phyloP scores from a whole-genome alignment of 1,284 basidiomycete genomes.

The Prillingera fragicola region DNA sequence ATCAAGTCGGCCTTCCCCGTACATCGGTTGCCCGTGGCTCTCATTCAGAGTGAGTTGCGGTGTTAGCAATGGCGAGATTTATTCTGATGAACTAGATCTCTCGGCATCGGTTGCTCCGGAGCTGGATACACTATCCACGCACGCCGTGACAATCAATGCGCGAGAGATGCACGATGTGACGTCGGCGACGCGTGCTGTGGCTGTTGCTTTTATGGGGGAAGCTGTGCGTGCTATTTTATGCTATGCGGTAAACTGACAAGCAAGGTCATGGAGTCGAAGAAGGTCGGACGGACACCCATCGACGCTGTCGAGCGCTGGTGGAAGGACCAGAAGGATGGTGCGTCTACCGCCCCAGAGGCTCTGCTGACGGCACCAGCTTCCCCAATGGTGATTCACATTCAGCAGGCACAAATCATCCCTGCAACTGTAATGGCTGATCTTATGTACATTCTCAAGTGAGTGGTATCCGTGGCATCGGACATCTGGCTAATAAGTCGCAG shows the following conservation, averaged over 20 bases:
- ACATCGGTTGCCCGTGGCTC: constrained; percentile 28
- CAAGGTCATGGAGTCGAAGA: constrained; percentile 23
- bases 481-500: constrained; percentile 11
- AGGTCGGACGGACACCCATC: constrained; percentile 29
- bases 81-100: constrained; percentile 14
- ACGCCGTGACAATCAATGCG: constrained; percentile 16
- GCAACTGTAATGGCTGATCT: constrained; percentile 28
- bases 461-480: background rate
- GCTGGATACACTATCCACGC: constrained; percentile 2
- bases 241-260: constrained; percentile 8
- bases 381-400: constrained; percentile 30
- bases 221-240: background rate
- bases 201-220: too few relatives aligned
- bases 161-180: constrained; percentile 30
- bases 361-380: constrained; percentile 14
- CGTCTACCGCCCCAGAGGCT: background rate
- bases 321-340: constrained; percentile 15
- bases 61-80: background rate
- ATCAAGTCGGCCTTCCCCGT: constrained; percentile 18
- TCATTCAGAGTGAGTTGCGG: constrained; percentile 35
- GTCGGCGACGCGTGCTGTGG: constrained; percentile 22
- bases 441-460: constrained; percentile 36
- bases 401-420: constrained; percentile 34
- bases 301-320: constrained; percentile 40
- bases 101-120: constrained; percentile 14